phyloP scores from a whole-genome alignment of 164 flowering plant genomes.

The Vitis rupestris region DNA sequence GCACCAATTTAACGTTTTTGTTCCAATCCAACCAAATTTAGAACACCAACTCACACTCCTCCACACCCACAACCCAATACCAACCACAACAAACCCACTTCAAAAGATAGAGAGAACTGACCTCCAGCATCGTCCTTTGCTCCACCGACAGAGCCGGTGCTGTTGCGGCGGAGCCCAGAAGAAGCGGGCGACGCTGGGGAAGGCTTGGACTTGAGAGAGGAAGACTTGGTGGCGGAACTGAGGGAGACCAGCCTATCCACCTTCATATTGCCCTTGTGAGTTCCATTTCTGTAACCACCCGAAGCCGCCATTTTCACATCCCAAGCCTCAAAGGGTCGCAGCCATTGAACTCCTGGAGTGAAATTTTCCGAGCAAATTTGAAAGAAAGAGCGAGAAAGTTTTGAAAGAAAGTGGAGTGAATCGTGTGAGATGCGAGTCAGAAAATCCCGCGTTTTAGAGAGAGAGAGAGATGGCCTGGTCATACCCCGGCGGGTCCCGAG shows the following conservation, averaged over 20 bases:
- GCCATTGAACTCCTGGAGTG: no score
- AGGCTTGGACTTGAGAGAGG: constrained; percentile 39
- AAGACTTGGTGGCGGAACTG: constrained; percentile 30
- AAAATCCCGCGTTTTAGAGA: constrained; percentile 1
- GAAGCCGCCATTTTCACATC: constrained; percentile 20
- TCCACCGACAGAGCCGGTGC: constrained; percentile 38
- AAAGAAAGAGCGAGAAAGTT: not conserved
- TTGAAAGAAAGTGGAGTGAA: constrained; percentile 1
- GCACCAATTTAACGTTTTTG: no score
- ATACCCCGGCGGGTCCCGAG: constrained; percentile 2
- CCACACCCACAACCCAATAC: not conserved
- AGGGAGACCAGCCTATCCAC: constrained; percentile 28
- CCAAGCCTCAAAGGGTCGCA: not conserved
- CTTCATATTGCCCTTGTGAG: constrained; percentile 28
- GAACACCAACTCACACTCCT: no score
- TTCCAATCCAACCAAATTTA: no score
- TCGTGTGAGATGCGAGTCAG: constrained; percentile 14
- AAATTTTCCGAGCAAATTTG: not conserved
- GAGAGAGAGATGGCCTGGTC: not conserved
- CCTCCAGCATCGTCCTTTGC: constrained; percentile 51
- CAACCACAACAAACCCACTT: not conserved
- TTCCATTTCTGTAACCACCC: constrained; percentile 39
- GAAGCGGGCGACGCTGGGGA: constrained; percentile 8
- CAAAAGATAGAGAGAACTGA: constrained; percentile 12
- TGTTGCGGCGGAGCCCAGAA: constrained; percentile 39